Percentiles rank a stretch among this genome's conserved stretches.
Evolutionary conservation across 345 rosid species (phyloP).

Genomic region (Arabidopsis suecica): DNA sequence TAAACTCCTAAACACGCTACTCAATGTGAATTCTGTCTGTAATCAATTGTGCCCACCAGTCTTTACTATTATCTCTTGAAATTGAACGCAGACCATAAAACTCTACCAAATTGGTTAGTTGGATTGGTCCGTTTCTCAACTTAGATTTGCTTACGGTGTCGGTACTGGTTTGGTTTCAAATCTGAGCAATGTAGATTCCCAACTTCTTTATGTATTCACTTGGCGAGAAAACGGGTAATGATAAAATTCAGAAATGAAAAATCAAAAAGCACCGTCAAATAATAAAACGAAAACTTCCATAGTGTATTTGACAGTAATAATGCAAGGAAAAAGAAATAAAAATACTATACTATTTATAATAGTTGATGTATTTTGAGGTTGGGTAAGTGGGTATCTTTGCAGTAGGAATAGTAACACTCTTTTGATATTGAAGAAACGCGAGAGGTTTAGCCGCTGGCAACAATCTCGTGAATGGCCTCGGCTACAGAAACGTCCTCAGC

Average conservation of each 20-base stretch:
- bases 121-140: too few species aligned
- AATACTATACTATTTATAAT: slow-evolving; percentile 22
- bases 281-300: slow-evolving; percentile 23
- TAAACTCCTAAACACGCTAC: background rate
- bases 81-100: background rate
- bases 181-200: background rate
- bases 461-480: slow-evolving; percentile 88
- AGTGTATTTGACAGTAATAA: slow-evolving; percentile 15
- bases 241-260: background rate
- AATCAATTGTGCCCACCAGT: slow-evolving; percentile 4
- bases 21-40: slow-evolving; percentile 17
- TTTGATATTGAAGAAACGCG: background rate
- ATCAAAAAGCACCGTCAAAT: slow-evolving; percentile 14
- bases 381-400: background rate
- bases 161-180: background rate
- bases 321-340: background rate
- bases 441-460: slow-evolving; percentile 68
- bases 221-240: background rate
- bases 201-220: background rate
- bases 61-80: background rate
- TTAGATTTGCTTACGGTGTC: background rate
- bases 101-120: background rate
- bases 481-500: slow-evolving; percentile 79
- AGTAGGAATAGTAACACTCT: slow-evolving; percentile 23
- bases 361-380: background rate